Conservation (phyloP, 139 green algal species). For the Asterochloris erici region DNA sequence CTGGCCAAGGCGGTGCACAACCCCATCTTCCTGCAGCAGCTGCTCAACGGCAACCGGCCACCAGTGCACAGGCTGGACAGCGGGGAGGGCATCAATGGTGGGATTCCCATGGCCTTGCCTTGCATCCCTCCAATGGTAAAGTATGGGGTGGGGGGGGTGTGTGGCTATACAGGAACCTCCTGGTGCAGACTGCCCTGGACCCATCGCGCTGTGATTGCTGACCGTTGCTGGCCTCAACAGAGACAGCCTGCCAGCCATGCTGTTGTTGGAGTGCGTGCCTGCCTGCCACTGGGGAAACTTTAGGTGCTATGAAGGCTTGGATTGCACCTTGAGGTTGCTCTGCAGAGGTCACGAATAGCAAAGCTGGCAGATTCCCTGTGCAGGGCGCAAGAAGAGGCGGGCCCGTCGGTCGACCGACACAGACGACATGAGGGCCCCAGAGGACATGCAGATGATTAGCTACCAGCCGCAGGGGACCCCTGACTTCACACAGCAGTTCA, state of each 20-base stretch:
- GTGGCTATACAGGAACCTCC: no score
- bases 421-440: slow-evolving; percentile 1
- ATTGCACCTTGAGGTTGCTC: no score
- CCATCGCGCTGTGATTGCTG: background rate
- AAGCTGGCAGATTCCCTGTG: background rate
- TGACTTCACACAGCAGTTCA: slow-evolving; percentile 12
- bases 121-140: no score
- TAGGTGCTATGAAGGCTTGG: background rate
- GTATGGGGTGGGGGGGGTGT: no score
- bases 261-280: background rate
- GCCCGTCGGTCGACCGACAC: background rate
- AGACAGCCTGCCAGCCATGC: background rate
- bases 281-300: background rate
- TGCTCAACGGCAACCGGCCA: slow-evolving; percentile 17
- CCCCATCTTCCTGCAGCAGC: slow-evolving; percentile 68
- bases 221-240: background rate
- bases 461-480: background rate
- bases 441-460: slow-evolving; percentile 2
- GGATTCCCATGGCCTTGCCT: no score
- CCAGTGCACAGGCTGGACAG: no score
- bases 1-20: slow-evolving; percentile 77
- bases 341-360: background rate
- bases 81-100: background rate
- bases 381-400: slow-evolving; percentile 54
- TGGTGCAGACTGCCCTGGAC: no score